Evolutionary conservation across 2,329 filamentous ascomycete genomes (phyloP), one percentile per base, ranked within the genome.

Genomic region (Xylaria sp.): DNA sequence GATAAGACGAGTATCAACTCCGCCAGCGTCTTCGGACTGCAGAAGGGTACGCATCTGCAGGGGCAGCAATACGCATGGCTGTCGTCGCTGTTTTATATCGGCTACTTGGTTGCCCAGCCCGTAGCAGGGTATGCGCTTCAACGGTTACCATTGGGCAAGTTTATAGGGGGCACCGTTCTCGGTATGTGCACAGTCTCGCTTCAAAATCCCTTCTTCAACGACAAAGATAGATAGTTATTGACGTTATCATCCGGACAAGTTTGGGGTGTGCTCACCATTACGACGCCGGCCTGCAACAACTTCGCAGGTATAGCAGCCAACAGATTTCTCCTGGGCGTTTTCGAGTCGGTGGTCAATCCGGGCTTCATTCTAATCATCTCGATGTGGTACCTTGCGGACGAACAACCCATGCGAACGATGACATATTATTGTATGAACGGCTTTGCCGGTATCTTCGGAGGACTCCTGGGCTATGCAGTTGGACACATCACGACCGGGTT

Each of bases 21-120:
- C 66, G 79, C 79, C 2, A 78, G 75, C 57, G 78, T 78, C 0
- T 83, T 79, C 66, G 79, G 79, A 0, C 66, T 82, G 34, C 70
- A 78, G 53, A 68, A 78, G 51, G 79, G 75, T 2, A 80, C 79
- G 0, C 70, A 81, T 54, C 70, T 84, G 16, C 66, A 73, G 13
- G 78, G 78, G 8, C 74, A 81, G 60, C 73, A 83, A 55, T 84
- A 83, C 65, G 77, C 77, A 9, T 83, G 81, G 81, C 71, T 81
- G 4, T 63, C 63, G 2, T 71, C 69, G 7, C 64, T 70, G 46
- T 71, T 71, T 52, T 71, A 71, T 59, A 65, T 71, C 30, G 68
- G 67, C 1, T 71, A 71, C 50, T 54, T 71, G 51, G 54, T 70
- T 30, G 68, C 69, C 8, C 69, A 71, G 58, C 69, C 67, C 34